These are phyloP conservation scores for Ogataea pini DNA, from an alignment of 805 yeast genomes.

Conservation along the genomic window DNA sequence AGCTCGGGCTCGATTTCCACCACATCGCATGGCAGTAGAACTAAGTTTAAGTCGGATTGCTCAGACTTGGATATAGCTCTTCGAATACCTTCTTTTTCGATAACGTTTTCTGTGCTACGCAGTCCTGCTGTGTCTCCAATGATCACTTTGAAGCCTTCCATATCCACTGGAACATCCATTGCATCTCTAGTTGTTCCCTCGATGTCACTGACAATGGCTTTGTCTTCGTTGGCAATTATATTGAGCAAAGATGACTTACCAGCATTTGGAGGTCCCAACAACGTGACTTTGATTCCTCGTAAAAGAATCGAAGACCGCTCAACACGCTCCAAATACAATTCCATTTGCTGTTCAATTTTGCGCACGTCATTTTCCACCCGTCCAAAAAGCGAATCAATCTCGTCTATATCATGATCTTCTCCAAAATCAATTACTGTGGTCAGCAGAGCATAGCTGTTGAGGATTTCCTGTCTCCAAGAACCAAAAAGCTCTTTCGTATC, in stretches of 20 bases:
- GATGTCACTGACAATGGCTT: slow-evolving; percentile 85
- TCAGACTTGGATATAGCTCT: slow-evolving; percentile 65
- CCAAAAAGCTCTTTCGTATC: slow-evolving; percentile 53
- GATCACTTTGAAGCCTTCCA: slow-evolving; percentile 80
- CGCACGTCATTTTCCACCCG: slow-evolving; percentile 48
- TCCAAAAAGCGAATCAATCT: slow-evolving; percentile 52
- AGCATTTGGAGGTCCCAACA: slow-evolving; percentile 93
- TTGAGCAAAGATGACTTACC: slow-evolving; percentile 91
- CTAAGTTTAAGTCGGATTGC: slow-evolving; percentile 67
- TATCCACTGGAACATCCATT: slow-evolving; percentile 76
- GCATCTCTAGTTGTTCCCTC: slow-evolving; percentile 96
- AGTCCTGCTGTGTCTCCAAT: slow-evolving; percentile 95
- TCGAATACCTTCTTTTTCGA: slow-evolving; percentile 74
- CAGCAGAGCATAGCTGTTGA: slow-evolving; percentile 67
- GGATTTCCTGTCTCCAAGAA: slow-evolving; percentile 66
- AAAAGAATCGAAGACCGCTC: slow-evolving; percentile 61
- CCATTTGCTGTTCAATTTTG: slow-evolving; percentile 46
- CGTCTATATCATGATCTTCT: slow-evolving; percentile 85
- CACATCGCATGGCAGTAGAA: slow-evolving; percentile 54
- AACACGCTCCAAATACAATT: slow-evolving; percentile 45
- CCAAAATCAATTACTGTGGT: slow-evolving; percentile 94
- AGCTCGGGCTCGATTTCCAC: slow-evolving; percentile 39
- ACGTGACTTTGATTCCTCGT: slow-evolving; percentile 69
- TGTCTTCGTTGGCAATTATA: slow-evolving; percentile 70
- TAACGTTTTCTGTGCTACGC: slow-evolving; percentile 43